Percentiles rank a stretch among this genome's conserved stretches.
phyloP scores from a whole-genome alignment of 257 asterid species.

The Agastache rugosa region DNA sequence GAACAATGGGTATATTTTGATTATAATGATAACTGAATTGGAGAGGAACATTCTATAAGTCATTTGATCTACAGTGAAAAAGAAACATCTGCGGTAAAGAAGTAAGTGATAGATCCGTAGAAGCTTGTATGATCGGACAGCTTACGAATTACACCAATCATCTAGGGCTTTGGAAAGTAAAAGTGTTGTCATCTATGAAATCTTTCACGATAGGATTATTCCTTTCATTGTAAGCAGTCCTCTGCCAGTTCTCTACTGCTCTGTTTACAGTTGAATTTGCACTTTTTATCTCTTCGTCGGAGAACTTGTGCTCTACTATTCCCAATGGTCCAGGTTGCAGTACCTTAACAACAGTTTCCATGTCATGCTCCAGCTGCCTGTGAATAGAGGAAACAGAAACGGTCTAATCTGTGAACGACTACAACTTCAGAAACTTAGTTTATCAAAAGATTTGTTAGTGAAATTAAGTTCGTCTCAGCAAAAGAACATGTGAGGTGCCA shows the following conservation, averaged over 20 bases:
- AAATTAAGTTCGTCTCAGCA: background rate
- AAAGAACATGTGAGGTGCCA: background rate
- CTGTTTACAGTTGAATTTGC: conserved; percentile 65
- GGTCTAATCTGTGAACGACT: background rate
- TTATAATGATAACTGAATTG: background rate
- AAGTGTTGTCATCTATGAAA: conserved; percentile 52
- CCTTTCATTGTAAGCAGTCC: conserved; percentile 61
- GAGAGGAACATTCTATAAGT: conserved; percentile 1
- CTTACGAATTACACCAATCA: conserved; percentile 40
- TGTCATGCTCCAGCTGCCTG: conserved; percentile 89
- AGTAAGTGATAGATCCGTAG: conserved; percentile 10
- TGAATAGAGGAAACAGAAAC: conserved; percentile 25
- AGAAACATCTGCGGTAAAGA: background rate
- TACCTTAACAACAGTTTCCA: conserved; percentile 84
- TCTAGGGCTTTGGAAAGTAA: conserved; percentile 33
- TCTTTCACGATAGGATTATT: conserved; percentile 74
- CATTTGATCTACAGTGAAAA: conserved; percentile 12
- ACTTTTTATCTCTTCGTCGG: conserved; percentile 67
- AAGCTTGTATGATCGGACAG: conserved; percentile 23
- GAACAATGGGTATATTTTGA: background rate
- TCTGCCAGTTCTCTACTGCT: conserved; percentile 81
- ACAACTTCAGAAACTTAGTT: conserved; percentile 21
- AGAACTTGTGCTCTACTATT: conserved; percentile 85
- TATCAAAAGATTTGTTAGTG: background rate
- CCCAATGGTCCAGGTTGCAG: conserved; percentile 97